phyloP scores from a whole-genome alignment of 345 rosid genomes.

The Syzygium aqueum region DNA sequence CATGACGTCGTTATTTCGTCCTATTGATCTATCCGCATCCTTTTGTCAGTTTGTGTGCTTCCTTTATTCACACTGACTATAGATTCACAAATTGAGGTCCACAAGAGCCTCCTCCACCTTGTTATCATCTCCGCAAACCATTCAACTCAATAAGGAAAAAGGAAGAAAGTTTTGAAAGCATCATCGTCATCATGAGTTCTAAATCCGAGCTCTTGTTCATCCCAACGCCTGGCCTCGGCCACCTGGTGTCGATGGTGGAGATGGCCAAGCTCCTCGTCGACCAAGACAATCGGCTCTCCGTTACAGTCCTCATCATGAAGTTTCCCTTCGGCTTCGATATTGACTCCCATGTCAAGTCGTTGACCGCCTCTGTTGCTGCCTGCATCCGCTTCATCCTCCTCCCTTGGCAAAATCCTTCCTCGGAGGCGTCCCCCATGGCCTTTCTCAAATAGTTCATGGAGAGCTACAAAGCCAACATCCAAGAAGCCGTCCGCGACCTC shows the following conservation, averaged over 20 bases:
- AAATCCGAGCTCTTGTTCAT: background rate
- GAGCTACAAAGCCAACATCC: constrained; percentile 15
- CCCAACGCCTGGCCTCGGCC: constrained; percentile 23
- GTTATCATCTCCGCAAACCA: background rate
- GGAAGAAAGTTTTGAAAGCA: background rate
- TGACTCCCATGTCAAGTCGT: background rate
- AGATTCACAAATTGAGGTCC: background rate
- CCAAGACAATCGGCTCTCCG: constrained; percentile 27
- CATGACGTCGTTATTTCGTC: background rate
- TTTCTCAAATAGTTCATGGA: background rate
- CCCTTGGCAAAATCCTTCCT: background rate
- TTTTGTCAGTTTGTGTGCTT: background rate
- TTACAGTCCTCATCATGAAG: constrained; percentile 29
- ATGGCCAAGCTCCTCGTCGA: constrained; percentile 30
- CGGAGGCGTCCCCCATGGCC: background rate
- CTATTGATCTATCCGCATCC: background rate
- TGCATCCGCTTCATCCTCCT: constrained; percentile 24
- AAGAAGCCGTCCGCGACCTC: constrained; percentile 10
- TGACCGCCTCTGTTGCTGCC: constrained; percentile 3
- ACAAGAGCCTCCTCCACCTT: background rate
- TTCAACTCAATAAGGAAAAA: background rate
- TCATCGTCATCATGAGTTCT: background rate
- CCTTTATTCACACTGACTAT: background rate
- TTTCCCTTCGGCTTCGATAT: background rate
- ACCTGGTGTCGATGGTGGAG: constrained; percentile 29